Evolutionary conservation across 345 rosid species (phyloP).

Genomic region (Hevea brasiliensis): DNA sequence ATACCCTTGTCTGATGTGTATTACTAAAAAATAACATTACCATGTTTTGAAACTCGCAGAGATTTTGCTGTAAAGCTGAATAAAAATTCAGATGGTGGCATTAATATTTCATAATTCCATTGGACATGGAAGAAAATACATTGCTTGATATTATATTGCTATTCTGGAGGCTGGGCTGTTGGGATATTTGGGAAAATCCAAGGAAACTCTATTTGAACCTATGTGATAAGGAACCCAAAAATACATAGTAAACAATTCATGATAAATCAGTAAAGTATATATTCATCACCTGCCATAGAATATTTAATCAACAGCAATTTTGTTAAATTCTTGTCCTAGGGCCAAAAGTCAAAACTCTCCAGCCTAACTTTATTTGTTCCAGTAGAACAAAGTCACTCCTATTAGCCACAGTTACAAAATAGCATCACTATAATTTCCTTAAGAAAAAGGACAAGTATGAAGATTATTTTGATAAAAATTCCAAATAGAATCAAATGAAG

Average conservation of each 20-base stretch:
- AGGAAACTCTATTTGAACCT: not conserved
- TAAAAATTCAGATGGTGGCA: not conserved
- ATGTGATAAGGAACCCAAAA: not conserved
- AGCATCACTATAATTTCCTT: not conserved
- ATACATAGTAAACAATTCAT: not conserved
- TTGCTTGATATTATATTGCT: conserved; percentile 1
- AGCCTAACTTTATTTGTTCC: not conserved
- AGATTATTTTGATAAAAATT: not conserved
- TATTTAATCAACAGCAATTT: conserved; percentile 2
- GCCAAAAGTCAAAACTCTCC: conserved; percentile 13
- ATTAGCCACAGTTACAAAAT: not conserved
- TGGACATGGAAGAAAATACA: not conserved
- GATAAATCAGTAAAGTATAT: not conserved
- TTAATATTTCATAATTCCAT: not conserved
- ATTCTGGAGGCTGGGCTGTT: no score
- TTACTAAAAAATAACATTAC: not conserved
- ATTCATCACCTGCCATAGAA: not conserved
- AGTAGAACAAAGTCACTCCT: not conserved
- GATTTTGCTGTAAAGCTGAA: not conserved
- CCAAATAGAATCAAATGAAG: not conserved
- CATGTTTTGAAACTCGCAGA: not conserved
- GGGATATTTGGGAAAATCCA: not conserved
- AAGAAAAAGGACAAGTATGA: not conserved
- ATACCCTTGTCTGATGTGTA: not conserved
- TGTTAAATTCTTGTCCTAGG: not conserved